Percentiles rank a stretch among this genome's conserved stretches.
Conservation (phyloP, 805 yeast species). For the Candida sanyiensis region DNA sequence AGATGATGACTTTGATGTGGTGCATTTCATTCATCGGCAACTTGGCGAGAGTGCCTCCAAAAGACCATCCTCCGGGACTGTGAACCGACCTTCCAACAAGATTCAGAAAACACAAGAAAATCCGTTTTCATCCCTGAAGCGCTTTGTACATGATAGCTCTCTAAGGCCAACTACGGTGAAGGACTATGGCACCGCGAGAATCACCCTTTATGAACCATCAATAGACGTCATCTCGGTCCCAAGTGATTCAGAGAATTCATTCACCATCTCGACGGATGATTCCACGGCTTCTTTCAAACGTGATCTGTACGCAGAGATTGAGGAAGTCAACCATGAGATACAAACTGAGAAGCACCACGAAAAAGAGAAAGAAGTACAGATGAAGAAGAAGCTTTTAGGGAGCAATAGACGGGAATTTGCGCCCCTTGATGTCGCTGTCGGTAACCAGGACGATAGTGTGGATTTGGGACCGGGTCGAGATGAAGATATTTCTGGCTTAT, state of each 20-base stretch:
- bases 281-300: conserved; percentile 3
- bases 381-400: background rate
- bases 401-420: background rate
- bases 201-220: conserved; percentile 3
- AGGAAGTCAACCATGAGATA: conserved; percentile 13
- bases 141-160: too few species aligned
- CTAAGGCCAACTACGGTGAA: background rate
- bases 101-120: background rate
- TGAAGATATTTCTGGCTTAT: conserved; percentile 12
- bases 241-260: background rate
- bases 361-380: conserved; percentile 1
- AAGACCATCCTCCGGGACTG: background rate
- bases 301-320: conserved; percentile 11
- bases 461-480: too few species aligned
- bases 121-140: too few species aligned
- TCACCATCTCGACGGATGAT: background rate
- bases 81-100: background rate
- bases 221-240: background rate
- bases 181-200: background rate
- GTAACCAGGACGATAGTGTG: too few species aligned
- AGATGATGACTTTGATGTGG: conserved; percentile 2
- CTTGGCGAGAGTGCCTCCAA: background rate
- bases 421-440: too few species aligned
- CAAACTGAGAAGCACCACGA: conserved; percentile 8
- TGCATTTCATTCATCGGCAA: too few species aligned